Conservation (phyloP, 148 eudicot species). For the Fagopyrum homotropicum region DNA sequence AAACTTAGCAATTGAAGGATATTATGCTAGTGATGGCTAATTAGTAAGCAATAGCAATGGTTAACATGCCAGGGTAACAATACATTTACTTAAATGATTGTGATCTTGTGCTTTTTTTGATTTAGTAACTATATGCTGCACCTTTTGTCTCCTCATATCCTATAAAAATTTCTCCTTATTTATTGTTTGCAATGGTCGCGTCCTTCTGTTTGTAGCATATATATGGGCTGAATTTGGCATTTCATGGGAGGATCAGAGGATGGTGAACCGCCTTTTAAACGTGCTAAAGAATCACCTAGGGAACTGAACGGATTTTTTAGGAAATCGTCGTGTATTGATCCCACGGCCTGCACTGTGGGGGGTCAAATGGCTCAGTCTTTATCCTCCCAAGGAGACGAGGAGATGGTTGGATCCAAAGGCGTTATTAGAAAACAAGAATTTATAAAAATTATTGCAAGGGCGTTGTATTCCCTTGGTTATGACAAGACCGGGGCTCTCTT, state of each 20-base stretch:
- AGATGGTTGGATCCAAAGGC: slow-evolving; percentile 60
- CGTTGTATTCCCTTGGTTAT: slow-evolving; percentile 78
- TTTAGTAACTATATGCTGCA: not conserved
- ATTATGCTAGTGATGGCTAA: not conserved
- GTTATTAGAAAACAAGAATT: slow-evolving; percentile 55
- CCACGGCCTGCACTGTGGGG: slow-evolving; percentile 31
- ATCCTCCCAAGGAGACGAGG: slow-evolving; percentile 55
- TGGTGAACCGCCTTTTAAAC: slow-evolving; percentile 53
- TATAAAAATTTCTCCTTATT: not conserved
- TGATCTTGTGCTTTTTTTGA: not conserved
- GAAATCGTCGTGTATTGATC: slow-evolving; percentile 26
- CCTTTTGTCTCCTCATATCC: not conserved
- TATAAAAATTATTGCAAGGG: slow-evolving; percentile 55
- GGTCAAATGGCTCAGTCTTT: slow-evolving; percentile 61
- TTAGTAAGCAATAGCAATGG: not conserved
- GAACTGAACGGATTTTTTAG: slow-evolving; percentile 29
- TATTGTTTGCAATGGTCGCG: not conserved
- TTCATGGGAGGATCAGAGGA: slow-evolving; percentile 68
- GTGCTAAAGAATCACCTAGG: slow-evolving; percentile 36
- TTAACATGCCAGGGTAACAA: not conserved
- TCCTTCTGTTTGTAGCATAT: slow-evolving; percentile 9
- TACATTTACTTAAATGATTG: not conserved
- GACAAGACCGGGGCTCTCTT: slow-evolving; percentile 49
- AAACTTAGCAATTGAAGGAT: not conserved
- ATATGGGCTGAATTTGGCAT: slow-evolving; percentile 55